Percentiles rank a stretch among this genome's conserved stretches.
Conservation (phyloP, 306 rosid genomes). For the Cotoneaster glaucophyllus region DNA sequence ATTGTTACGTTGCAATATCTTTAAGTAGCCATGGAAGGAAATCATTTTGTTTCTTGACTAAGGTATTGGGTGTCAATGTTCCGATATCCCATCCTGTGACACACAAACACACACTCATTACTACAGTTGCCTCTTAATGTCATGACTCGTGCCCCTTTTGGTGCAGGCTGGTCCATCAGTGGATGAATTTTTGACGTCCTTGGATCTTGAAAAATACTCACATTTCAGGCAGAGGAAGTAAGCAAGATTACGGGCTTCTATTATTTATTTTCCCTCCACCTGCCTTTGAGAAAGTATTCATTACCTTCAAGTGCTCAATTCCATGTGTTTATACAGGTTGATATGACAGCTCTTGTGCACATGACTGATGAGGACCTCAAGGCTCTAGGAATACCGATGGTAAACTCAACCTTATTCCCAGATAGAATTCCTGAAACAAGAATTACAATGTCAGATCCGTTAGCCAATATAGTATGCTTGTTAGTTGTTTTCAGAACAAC, state of each 20-base stretch:
- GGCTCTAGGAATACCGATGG: conserved; percentile 98
- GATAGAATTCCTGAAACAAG: neutral
- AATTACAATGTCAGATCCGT: neutral
- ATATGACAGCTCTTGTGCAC: conserved; percentile 91
- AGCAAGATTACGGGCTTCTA: conserved; percentile 10
- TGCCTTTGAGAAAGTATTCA: neutral
- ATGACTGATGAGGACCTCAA: conserved; percentile 99
- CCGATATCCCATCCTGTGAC: neutral
- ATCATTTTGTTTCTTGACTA: neutral
- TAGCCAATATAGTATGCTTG: neutral
- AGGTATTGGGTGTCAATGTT: neutral
- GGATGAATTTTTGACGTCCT: conserved; percentile 72
- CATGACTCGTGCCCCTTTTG: conserved; percentile 19
- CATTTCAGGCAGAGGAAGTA: conserved; percentile 99
- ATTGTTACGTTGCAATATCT: neutral
- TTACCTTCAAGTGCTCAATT: conserved; percentile 10
- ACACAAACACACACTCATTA: neutral
- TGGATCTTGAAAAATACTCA: conserved; percentile 93
- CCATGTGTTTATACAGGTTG: conserved; percentile 59
- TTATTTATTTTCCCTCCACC: neutral
- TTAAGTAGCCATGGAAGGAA: neutral
- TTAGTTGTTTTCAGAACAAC: neutral
- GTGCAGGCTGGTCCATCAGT: conserved; percentile 67
- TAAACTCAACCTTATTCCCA: conserved; percentile 19
- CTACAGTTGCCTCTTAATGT: neutral